Evolutionary conservation across 768 basidiomycete genomes (phyloP).

Genomic region (Xerocomus brunneocitrinus): DNA sequence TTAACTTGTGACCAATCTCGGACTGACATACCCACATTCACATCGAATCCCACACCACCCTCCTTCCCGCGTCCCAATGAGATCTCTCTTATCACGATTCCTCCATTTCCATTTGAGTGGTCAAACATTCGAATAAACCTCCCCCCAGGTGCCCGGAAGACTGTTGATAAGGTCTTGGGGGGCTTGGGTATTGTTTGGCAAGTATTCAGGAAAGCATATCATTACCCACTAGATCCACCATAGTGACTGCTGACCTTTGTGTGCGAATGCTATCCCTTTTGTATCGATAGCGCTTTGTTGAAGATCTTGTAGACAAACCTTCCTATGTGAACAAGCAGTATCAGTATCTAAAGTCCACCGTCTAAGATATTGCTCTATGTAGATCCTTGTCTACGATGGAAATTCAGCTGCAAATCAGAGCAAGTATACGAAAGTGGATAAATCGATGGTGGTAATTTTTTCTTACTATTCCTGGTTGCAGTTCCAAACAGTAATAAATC

Average conservation of each 20-base stretch:
- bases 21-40: slow-evolving; percentile 7
- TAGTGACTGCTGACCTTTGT: slow-evolving; percentile 6
- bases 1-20: slow-evolving; percentile 9
- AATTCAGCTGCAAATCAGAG: no score
- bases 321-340: background rate
- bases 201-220: slow-evolving; percentile 28
- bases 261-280: slow-evolving; percentile 7
- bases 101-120: slow-evolving; percentile 28
- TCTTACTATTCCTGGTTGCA: background rate
- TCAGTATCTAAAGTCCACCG: no score
- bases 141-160: slow-evolving; percentile 19
- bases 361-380: no score
- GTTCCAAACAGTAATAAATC: background rate
- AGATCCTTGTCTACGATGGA: no score
- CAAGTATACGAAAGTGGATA: no score
- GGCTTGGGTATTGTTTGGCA: slow-evolving; percentile 29
- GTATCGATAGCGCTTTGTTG: slow-evolving; percentile 10
- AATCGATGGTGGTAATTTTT: background rate
- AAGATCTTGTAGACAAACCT: background rate
- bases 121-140: slow-evolving; percentile 24
- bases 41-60: slow-evolving; percentile 13
- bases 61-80: slow-evolving; percentile 9
- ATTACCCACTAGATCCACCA: slow-evolving; percentile 34
- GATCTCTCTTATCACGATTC: slow-evolving; percentile 18
- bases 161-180: slow-evolving; percentile 24